A percentile compares a stretch with the other conserved stretches of the same genome.
Conservation (phyloP, 305 asterid genomes). For the Solanum hybrid region DNA sequence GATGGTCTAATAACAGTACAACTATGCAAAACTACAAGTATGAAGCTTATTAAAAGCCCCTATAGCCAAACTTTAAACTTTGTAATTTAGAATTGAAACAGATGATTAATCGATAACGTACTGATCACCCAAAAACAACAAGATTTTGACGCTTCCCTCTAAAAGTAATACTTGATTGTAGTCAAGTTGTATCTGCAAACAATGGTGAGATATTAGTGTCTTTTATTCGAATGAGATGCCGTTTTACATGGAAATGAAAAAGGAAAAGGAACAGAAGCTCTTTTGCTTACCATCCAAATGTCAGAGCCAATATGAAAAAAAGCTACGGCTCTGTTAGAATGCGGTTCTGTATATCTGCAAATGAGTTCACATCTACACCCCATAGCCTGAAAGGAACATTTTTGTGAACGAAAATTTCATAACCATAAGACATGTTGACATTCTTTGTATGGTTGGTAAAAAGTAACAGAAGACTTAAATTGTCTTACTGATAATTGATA, state of each 20-base stretch:
- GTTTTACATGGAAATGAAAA: neutral
- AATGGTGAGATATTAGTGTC: neutral
- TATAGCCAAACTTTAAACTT: neutral
- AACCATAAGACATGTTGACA: neutral
- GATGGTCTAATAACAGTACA: neutral
- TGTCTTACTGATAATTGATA: neutral
- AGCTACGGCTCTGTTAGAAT: conserved; percentile 19
- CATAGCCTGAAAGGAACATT: conserved; percentile 52
- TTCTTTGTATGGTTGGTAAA: neutral
- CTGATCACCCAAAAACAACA: neutral
- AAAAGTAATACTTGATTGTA: neutral
- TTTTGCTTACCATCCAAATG: neutral
- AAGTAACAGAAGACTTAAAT: neutral
- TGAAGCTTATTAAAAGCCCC: neutral
- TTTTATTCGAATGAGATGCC: neutral
- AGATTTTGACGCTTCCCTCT: neutral
- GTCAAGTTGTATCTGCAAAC: neutral
- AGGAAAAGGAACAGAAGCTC: neutral
- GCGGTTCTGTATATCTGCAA: conserved; percentile 52
- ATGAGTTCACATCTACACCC: conserved; percentile 74
- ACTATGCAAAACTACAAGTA: neutral
- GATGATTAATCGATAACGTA: neutral
- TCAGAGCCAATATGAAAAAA: neutral
- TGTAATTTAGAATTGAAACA: neutral
- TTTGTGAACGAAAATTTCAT: neutral